These are phyloP conservation scores for Crotalaria pallida DNA, from an alignment of 306 rosid genomes.

Conservation along the genomic window DNA sequence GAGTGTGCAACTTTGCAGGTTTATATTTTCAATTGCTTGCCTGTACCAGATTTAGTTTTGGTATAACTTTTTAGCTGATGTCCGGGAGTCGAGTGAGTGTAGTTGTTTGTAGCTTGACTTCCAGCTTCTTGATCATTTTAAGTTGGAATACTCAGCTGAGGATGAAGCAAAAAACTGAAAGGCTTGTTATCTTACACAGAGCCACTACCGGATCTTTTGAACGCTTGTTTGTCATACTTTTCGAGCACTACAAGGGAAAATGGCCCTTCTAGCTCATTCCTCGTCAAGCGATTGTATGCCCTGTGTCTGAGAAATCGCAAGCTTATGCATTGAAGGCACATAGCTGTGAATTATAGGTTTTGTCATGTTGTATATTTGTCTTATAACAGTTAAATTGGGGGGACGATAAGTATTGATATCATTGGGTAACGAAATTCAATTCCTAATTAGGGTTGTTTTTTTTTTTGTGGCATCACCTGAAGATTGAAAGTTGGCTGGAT, in stretches of 20 bases:
- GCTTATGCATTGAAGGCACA: constrained; percentile 68
- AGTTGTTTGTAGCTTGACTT: constrained; percentile 82
- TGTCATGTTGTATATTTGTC: not conserved
- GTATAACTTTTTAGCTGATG: constrained; percentile 6
- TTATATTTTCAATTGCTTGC: not conserved
- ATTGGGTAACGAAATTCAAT: not conserved
- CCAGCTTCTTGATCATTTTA: constrained; percentile 87
- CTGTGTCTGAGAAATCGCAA: constrained; percentile 84
- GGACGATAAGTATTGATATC: constrained; percentile 30
- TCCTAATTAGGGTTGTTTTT: not conserved
- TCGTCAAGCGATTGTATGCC: constrained; percentile 92
- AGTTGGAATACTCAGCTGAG: constrained; percentile 88
- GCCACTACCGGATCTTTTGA: constrained; percentile 90
- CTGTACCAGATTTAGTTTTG: constrained; percentile 6
- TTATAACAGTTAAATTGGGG: constrained; percentile 41
- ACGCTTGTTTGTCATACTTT: constrained; percentile 86
- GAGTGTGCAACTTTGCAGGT: constrained; percentile 99
- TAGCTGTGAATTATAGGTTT: not conserved
- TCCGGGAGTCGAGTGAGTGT: constrained; percentile 21
- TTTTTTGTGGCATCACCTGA: not conserved
- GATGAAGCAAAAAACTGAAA: constrained; percentile 92
- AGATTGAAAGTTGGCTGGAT: no score
- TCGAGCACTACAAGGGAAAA: constrained; percentile 95
- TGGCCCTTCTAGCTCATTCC: constrained; percentile 99
- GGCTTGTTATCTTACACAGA: constrained; percentile 93